A percentile compares a stretch with the other conserved stretches of the same genome.
Evolutionary conservation across 257 asterid species (phyloP).

Genomic region (Forsythia viridissima): DNA sequence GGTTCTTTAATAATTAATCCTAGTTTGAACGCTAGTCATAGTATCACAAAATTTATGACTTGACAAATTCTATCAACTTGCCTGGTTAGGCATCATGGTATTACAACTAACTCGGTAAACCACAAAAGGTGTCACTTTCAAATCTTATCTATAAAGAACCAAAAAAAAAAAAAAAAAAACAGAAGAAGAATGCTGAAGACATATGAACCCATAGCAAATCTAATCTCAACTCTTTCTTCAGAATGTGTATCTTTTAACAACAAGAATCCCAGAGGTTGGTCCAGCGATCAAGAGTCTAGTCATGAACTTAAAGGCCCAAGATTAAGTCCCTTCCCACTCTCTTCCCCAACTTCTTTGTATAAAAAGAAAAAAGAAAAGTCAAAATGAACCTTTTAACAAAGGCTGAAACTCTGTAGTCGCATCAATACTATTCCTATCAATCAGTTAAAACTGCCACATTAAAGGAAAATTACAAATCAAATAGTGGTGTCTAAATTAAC

Average conservation of each 20-base stretch:
- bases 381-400: background rate
- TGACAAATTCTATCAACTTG: conserved; percentile 1
- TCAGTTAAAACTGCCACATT: background rate
- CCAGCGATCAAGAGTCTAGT: background rate
- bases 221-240: background rate
- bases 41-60: background rate
- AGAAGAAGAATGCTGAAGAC: background rate
- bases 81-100: background rate
- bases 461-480: background rate
- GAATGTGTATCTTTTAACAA: background rate
- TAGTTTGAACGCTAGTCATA: background rate
- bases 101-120: conserved; percentile 1
- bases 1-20: background rate
- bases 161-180: too few relatives aligned
- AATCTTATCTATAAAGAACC: too few relatives aligned
- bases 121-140: background rate
- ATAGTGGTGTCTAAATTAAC: background rate
- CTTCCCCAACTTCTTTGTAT: background rate
- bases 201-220: background rate
- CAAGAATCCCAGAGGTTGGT: background rate
- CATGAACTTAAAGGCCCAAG: background rate
- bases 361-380: too few relatives aligned
- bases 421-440: background rate
- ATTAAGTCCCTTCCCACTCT: background rate
- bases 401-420: background rate